phyloP scores from a whole-genome alignment of 192 early-diverging fungal species.

The Coemansia sp. region DNA sequence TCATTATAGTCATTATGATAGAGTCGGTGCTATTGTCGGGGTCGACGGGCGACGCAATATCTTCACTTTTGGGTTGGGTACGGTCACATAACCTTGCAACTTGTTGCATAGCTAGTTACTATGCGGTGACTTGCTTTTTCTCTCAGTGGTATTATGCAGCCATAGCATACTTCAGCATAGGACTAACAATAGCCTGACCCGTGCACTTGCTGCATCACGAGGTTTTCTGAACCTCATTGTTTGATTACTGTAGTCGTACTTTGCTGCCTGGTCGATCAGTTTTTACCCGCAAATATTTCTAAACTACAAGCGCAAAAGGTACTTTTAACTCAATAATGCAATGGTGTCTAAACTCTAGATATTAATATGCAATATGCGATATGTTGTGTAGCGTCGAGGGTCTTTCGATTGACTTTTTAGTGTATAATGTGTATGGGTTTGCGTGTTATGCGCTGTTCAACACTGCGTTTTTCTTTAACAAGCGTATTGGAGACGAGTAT shows the following conservation, averaged over 20 bases:
- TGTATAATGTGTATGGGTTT: slow-evolving; percentile 86
- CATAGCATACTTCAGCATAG: not conserved
- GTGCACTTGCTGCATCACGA: not conserved
- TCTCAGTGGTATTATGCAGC: not conserved
- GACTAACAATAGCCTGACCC: not conserved
- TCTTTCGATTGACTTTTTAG: slow-evolving; percentile 87
- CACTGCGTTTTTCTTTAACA: slow-evolving; percentile 69
- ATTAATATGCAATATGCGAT: not conserved
- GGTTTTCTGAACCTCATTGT: not conserved
- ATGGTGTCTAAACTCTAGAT: not conserved
- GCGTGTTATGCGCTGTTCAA: slow-evolving; percentile 83
- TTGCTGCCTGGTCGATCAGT: slow-evolving; percentile 81
- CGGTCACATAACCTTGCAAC: not conserved
- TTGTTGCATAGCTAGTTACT: not conserved
- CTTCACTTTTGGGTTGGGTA: slow-evolving; percentile 42
- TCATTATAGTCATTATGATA: not conserved
- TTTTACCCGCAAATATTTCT: slow-evolving; percentile 87
- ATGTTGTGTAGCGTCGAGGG: slow-evolving; percentile 63
- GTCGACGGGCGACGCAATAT: slow-evolving; percentile 23
- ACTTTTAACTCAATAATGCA: not conserved
- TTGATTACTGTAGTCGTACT: slow-evolving; percentile 62
- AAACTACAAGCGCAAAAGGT: slow-evolving; percentile 70
- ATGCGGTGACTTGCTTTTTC: not conserved
- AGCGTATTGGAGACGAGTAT: slow-evolving; percentile 69
- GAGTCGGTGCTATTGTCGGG: not conserved